Evolutionary conservation across 495 filamentous ascomycete genomes (phyloP).

Genomic region (Aspergillus hancockii): DNA sequence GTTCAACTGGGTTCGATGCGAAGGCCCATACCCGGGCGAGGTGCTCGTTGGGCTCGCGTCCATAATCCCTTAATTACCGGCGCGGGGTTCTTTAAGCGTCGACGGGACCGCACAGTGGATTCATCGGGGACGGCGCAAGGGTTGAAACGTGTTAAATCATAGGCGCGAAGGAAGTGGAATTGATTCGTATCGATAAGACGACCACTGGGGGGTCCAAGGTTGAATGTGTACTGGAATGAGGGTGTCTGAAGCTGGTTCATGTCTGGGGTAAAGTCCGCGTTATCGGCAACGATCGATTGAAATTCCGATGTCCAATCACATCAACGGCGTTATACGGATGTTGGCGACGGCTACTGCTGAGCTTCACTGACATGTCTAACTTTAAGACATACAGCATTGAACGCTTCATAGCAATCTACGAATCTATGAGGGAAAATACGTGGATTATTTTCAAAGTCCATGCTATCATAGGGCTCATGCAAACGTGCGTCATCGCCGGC

Average conservation of each 20-base stretch:
- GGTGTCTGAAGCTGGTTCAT: neutral
- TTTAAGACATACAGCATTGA: neutral
- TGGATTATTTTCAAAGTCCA: too few species aligned
- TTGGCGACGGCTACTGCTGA: neutral
- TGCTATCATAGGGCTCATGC: too few species aligned
- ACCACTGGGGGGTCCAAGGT: neutral
- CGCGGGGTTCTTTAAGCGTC: constrained; percentile 24
- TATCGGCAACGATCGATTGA: constrained; percentile 6
- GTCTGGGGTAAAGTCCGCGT: constrained; percentile 17
- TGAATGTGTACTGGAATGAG: neutral
- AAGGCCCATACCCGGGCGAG: constrained; percentile 16
- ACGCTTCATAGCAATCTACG: too few species aligned
- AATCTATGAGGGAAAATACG: too few species aligned
- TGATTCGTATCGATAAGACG: neutral
- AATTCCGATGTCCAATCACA: constrained; percentile 1
- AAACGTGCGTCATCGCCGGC: neutral
- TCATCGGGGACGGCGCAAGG: constrained; percentile 13
- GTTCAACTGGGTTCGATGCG: constrained; percentile 11
- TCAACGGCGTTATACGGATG: neutral
- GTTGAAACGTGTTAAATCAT: neutral
- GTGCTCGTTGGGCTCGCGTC: constrained; percentile 19
- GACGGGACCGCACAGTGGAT: constrained; percentile 12
- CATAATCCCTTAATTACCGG: constrained; percentile 26
- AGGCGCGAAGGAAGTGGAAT: constrained; percentile 3
- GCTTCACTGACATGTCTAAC: neutral